A percentile compares a stretch with the other conserved stretches of the same genome.
Conservation (phyloP, 306 rosid species). For the Lotus japonicus region DNA sequence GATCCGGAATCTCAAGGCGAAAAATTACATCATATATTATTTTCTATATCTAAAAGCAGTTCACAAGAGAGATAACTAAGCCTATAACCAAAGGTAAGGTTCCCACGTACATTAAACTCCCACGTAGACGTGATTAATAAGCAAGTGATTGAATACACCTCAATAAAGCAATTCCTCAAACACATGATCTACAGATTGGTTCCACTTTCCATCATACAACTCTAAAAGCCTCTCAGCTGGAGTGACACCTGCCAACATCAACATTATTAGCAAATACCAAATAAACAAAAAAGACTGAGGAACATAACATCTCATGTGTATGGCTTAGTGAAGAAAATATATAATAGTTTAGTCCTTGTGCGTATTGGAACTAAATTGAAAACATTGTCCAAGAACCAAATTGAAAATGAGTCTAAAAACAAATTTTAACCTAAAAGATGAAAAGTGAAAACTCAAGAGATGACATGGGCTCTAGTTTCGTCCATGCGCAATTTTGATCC, state of each 20-base stretch:
- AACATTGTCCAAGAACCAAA: background rate
- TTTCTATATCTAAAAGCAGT: slow-evolving; percentile 30
- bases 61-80: slow-evolving; percentile 9
- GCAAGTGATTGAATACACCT: slow-evolving; percentile 29
- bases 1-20: slow-evolving; percentile 24
- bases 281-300: background rate
- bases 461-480: too few species aligned
- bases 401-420: background rate
- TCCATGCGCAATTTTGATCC: too few species aligned
- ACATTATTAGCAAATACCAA: background rate
- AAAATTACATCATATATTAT: slow-evolving; percentile 32
- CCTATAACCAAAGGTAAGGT: slow-evolving; percentile 26
- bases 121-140: slow-evolving; percentile 20
- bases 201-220: slow-evolving; percentile 79
- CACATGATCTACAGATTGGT: slow-evolving; percentile 72
- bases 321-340: background rate
- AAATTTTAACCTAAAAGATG: background rate
- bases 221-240: slow-evolving; percentile 92
- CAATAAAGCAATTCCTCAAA: slow-evolving; percentile 87
- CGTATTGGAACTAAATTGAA: background rate
- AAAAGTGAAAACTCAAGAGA: background rate
- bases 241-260: slow-evolving; percentile 60
- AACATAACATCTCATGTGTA: background rate
- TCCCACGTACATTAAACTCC: slow-evolving; percentile 25
- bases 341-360: background rate